Base-by-base conservation (phyloP, 2,329 filamentous ascomycete species). In the Trichophyton verrucosum region DNA sequence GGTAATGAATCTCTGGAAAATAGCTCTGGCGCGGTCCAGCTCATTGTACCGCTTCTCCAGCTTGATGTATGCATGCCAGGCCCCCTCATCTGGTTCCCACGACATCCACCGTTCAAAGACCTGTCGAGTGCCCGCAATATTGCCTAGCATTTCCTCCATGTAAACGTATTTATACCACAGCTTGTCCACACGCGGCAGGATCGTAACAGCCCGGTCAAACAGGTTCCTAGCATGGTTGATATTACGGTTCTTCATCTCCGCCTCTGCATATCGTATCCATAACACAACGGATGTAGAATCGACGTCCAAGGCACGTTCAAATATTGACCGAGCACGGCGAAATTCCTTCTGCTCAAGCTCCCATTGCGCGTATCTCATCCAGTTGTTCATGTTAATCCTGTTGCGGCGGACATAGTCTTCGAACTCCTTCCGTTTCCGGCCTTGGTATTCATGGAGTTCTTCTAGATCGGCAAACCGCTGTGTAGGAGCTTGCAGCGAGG, bases 151-250 rank as follows among this genome's bases (percentile, higher is more conserved):
- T 81, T 99, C 94, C 77, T 97, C 92, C 87, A 96, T 95, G 73
- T 95, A 96, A 27, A 95, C 90, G 78, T 96, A 99, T 74, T 97
- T 97, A 79, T 96, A 99, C 94, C 94, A 99, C 38, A 99, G 78
- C 80, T 97, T 97, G 73, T 97, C 91, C 46, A 97, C 84, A 61
- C 94, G 81, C 3, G 94, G 94, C 44, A 96, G 78, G 61, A 95
- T 89, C 0, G 91, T 91, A 59, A 97, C 89, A n/a, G 94, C 91
- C 60, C 94, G 86, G 73, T 99, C 94, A 59, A 99, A 83, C 58
- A 99, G 76, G 72, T 99, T 99, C 62, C 94, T 82, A 38, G 94
- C 91, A 80, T 97, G 92, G 73, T 96, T 96, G 79, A 99, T 96
- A 72, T 96, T 96, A 66, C 91, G 81, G 64, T 81, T 86, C 76